These are phyloP conservation scores for Pelargonium nanum DNA, from an alignment of 345 rosid genomes.

Conservation along the genomic window DNA sequence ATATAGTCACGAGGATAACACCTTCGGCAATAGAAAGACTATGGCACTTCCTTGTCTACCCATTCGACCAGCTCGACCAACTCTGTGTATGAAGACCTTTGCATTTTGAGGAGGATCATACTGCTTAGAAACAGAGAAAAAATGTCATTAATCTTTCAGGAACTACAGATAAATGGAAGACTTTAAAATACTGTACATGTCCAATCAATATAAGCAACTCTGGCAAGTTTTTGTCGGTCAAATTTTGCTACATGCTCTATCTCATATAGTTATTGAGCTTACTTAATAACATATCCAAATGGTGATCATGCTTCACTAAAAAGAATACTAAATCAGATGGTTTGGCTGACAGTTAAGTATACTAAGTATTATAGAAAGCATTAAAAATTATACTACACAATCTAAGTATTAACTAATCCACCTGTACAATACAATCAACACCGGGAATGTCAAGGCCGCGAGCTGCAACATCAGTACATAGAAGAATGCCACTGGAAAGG, in stretches of 20 bases:
- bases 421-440: conserved; percentile 90
- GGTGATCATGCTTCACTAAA: neutral
- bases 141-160: neutral
- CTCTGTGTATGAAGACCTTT: conserved; percentile 80
- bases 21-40: conserved; percentile 72
- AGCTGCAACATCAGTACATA: conserved; percentile 94
- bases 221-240: neutral
- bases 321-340: neutral
- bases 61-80: conserved; percentile 84
- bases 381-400: neutral
- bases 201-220: neutral
- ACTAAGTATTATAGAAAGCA: neutral
- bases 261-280: neutral
- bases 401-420: conserved; percentile 12
- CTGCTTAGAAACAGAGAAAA: conserved; percentile 28
- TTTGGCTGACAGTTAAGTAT: too few species aligned
- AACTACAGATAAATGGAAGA: neutral
- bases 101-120: conserved; percentile 96
- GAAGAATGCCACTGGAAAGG: conserved; percentile 64
- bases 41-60: conserved; percentile 74
- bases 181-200: neutral
- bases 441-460: conserved; percentile 95
- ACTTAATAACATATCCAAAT: too few species aligned
- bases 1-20: conserved; percentile 1
- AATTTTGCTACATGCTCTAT: neutral